A percentile compares a stretch with the other conserved stretches of the same genome.
These are phyloP conservation scores for Phylloporus rhodoxanthus DNA, from an alignment of 768 basidiomycete species.

Conservation along the genomic window DNA sequence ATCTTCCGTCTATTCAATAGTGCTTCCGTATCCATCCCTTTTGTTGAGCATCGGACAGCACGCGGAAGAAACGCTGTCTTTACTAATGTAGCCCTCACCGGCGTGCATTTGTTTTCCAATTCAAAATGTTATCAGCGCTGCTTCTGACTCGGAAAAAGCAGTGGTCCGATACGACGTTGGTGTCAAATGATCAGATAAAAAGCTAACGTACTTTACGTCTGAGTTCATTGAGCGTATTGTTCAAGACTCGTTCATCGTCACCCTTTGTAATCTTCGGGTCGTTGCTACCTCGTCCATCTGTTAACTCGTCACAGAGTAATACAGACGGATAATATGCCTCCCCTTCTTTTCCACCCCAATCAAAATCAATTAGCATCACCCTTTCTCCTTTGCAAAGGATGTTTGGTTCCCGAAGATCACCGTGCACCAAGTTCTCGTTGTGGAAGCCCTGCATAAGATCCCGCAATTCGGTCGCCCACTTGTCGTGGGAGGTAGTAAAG, in stretches of 20 bases:
- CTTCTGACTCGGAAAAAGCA: too few species aligned
- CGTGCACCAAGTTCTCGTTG: not conserved
- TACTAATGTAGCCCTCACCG: too few species aligned
- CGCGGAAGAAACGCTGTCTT: not conserved
- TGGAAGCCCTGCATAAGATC: not conserved
- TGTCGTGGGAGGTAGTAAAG: too few species aligned
- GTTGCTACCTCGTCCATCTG: not conserved
- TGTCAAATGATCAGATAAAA: too few species aligned
- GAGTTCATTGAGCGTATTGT: not conserved
- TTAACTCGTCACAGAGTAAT: not conserved
- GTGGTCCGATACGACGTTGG: too few species aligned
- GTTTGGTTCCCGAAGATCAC: not conserved
- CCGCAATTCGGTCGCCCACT: not conserved
- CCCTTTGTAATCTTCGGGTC: not conserved
- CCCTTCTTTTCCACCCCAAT: not conserved
- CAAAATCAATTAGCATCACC: not conserved
- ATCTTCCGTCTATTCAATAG: slow-evolving; percentile 30
- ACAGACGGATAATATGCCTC: not conserved
- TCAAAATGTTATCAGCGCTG: too few species aligned
- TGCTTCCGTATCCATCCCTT: slow-evolving; percentile 29
- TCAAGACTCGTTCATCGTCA: not conserved
- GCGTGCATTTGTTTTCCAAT: too few species aligned
- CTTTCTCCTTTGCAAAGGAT: not conserved
- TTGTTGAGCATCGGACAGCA: slow-evolving; percentile 14
- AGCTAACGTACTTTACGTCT: too few species aligned